These are phyloP conservation scores for Trichomonascaceae sp. DNA, from an alignment of 1,139 yeast genomes.

Conservation along the genomic window DNA sequence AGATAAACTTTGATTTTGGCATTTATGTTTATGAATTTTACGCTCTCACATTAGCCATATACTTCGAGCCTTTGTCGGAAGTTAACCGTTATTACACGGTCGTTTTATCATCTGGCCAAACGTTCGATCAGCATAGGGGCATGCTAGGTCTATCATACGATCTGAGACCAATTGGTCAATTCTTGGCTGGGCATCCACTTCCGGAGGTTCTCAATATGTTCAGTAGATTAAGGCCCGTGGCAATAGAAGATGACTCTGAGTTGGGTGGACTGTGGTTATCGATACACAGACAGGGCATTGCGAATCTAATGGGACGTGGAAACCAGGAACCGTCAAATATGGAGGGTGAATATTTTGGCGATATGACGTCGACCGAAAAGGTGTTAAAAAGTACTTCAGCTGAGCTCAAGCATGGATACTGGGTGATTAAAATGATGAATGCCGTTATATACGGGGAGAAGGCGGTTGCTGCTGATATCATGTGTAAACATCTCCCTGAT, in stretches of 20 bases:
- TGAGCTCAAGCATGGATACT: slow-evolving; percentile 23
- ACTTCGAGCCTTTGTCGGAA: slow-evolving; percentile 40
- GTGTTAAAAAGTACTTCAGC: slow-evolving; percentile 18
- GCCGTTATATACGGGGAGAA: slow-evolving; percentile 26
- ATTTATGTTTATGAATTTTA: slow-evolving; percentile 43
- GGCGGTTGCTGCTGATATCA: slow-evolving; percentile 26
- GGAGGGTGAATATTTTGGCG: slow-evolving; percentile 23
- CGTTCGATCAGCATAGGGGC: slow-evolving; percentile 27
- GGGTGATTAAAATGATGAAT: slow-evolving; percentile 21
- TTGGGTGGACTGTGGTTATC: slow-evolving; percentile 28
- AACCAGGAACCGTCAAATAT: slow-evolving; percentile 23
- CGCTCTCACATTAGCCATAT: slow-evolving; percentile 40
- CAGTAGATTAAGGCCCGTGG: slow-evolving; percentile 23
- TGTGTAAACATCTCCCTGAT: slow-evolving; percentile 22
- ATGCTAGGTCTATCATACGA: slow-evolving; percentile 26
- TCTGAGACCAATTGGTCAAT: slow-evolving; percentile 28
- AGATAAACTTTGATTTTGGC: slow-evolving; percentile 37
- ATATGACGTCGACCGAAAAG: slow-evolving; percentile 13
- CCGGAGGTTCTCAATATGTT: slow-evolving; percentile 24
- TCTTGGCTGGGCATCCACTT: slow-evolving; percentile 29
- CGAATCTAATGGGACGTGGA: slow-evolving; percentile 24
- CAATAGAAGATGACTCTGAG: slow-evolving; percentile 23
- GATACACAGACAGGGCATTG: slow-evolving; percentile 24
- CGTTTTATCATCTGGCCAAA: slow-evolving; percentile 27
- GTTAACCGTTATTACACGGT: slow-evolving; percentile 33